Evolutionary conservation across 108 stramenopile genomes (phyloP), one percentile per base, ranked within the genome.

Genomic region (Conticribra guillardii): DNA sequence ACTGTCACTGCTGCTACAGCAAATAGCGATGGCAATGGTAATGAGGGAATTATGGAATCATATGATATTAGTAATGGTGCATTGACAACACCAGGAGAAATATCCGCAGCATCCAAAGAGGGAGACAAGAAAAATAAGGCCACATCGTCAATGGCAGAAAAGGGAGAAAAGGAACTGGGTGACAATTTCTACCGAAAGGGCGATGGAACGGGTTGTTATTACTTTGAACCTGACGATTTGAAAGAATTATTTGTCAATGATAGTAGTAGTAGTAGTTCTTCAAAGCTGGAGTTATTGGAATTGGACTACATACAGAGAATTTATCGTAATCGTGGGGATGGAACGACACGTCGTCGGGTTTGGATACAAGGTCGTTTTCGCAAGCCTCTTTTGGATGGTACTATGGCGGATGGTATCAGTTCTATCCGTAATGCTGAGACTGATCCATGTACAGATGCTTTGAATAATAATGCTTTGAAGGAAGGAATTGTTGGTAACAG

Each of bases 321-420:
- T 1, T 80, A 80, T 47, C 27, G 72, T 9, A 80, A 80, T 74
- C 67, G 79, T 4, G 60, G 54, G 30, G 78, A 79, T 37, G 66
- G 55, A 16, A 65, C 72, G 4, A 61, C 44, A 18, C 74, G 91
- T 45, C 64, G 89, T 60, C 68, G 89, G 44, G 85, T 92, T 3
- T 92, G 91, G 91, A 84, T 92, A 18, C 89, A 89, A 59, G 91
- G 68, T 9, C 55, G 89, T 27, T 89, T 89, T 79, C 84, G 76
- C 8, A 82, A 83, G 47, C 83, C 83, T 49, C 9, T 54, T 24
- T 49, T 23, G 16, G 22, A 31, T 60, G 24, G 23, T 17, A 32
- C 15, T 8, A 16, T 26, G 31, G 23, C 21, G 17, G 31, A n/a
- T 31, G 50, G n/a, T n/a, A n/a, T n/a, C n/a, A n/a, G n/a, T 41